Evolutionary conservation across 2,329 filamentous ascomycete species (phyloP), one percentile per base, ranked within the genome.

Genomic region (Fusarium cyanostomum): DNA sequence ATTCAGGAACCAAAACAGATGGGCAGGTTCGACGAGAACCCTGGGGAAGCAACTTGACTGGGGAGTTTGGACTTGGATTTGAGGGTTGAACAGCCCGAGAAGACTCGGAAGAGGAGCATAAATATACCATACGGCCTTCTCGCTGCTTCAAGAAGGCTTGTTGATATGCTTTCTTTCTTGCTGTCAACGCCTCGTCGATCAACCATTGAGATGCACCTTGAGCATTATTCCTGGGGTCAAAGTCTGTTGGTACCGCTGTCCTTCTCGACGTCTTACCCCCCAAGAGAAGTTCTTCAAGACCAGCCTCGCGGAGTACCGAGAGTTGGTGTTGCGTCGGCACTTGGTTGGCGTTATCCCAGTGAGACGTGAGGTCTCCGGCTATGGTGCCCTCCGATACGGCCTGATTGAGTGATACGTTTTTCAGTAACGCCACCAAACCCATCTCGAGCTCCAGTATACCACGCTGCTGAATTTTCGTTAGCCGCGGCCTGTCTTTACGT

Each of bases 351-450:
- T 41, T 34, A 11, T 70, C 65, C 46, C 53, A 62, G 24, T 57
- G 12, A 15, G 43, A 59, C 5, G 53, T 65, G 27, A 70, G 67
- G 8, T 59, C 49, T 16, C 65, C 65, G 4, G 67, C 67, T 39
- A 70, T 61, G 2, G 30, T 34, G 18, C 59, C 65, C 13, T 68
- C 67, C 2, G 67, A 42, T 13, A 33, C 38, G 8, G 55, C 65
- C 26, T 70, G 57, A 24, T 56, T 60, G 13, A 67, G 44, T 2
- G 52, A 39, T 1, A 69, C 46, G 30, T 63, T 59, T 30, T 54
- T 39, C 35, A 60, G 50, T 8, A 51, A 42, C 4, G 44, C 49
- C 7, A 62, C 41, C n/a, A 67, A 18, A 0, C 52, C 35, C 7
- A 18, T 21, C 10, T 68, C 67, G 7, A 58, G 37, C 0, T 51